These are phyloP conservation scores for Camillea tinctor DNA, from an alignment of 2,329 filamentous ascomycete species.

Conservation along the genomic window DNA sequence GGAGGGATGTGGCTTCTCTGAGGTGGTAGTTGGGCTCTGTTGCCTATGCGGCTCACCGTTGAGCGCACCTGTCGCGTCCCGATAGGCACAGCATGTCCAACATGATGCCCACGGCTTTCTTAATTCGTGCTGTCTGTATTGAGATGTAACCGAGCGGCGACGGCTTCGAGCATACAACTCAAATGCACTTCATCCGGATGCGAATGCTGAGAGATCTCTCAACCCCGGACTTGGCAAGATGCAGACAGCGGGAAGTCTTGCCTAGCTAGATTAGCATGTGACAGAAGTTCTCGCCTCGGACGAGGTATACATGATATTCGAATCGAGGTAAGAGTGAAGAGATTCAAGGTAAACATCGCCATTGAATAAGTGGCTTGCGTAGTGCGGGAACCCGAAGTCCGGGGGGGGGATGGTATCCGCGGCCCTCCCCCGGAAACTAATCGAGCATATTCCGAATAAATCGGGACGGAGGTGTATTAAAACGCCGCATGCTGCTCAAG, in stretches of 20 bases:
- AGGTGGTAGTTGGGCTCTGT: no score
- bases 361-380: background rate
- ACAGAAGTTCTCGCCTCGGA: background rate
- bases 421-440: no score
- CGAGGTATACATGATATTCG: background rate
- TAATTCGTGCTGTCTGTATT: background rate
- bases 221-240: background rate
- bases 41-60: background rate
- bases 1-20: no score
- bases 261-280: background rate
- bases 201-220: background rate
- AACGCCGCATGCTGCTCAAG: background rate
- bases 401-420: no score
- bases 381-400: background rate
- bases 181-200: background rate
- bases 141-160: background rate
- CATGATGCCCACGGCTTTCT: background rate
- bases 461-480: background rate
- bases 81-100: background rate
- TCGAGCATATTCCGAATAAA: no score
- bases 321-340: background rate
- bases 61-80: background rate
- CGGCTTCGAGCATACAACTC: background rate
- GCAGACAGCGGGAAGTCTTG: background rate
- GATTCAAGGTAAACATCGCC: background rate